Percentiles rank a stretch among this genome's conserved stretches.
Evolutionary conservation across 257 asterid species (phyloP).

Genomic region (Scutellaria galericulata): DNA sequence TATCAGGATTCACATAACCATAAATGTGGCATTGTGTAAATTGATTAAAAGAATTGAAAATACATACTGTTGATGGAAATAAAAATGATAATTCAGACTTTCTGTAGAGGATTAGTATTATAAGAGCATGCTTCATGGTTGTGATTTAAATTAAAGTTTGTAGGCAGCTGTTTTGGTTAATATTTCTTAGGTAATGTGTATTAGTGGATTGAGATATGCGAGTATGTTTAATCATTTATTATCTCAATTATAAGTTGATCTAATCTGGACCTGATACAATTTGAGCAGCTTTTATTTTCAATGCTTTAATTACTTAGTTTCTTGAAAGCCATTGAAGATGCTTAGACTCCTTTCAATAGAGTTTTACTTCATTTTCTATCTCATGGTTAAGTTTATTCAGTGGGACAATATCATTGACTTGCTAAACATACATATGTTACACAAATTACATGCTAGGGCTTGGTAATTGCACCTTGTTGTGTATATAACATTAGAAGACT

Average conservation of each 20-base stretch:
- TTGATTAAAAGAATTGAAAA: not conserved
- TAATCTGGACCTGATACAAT: slow-evolving; percentile 4
- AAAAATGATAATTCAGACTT: not conserved
- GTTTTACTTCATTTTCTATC: not conserved
- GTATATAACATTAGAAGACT: not conserved
- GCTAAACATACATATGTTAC: too few species aligned
- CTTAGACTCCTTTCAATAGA: not conserved
- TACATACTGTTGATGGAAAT: not conserved
- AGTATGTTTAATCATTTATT: not conserved
- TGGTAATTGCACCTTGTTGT: not conserved
- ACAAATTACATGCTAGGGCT: not conserved
- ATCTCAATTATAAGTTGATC: not conserved
- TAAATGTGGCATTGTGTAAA: not conserved
- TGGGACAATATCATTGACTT: not conserved
- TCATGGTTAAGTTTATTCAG: not conserved
- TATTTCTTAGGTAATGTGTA: slow-evolving; percentile 3
- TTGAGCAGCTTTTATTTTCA: not conserved
- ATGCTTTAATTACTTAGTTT: not conserved
- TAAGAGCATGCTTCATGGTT: not conserved
- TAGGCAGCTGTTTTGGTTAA: slow-evolving; percentile 6
- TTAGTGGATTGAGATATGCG: slow-evolving; percentile 1
- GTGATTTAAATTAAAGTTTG: slow-evolving; percentile 17
- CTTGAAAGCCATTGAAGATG: slow-evolving; percentile 15
- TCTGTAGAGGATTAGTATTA: not conserved
- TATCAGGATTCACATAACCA: not conserved